Evolutionary conservation across 257 asterid species (phyloP), one percentile per base, ranked within the genome.

Genomic region (Schizonepeta tenuifolia): DNA sequence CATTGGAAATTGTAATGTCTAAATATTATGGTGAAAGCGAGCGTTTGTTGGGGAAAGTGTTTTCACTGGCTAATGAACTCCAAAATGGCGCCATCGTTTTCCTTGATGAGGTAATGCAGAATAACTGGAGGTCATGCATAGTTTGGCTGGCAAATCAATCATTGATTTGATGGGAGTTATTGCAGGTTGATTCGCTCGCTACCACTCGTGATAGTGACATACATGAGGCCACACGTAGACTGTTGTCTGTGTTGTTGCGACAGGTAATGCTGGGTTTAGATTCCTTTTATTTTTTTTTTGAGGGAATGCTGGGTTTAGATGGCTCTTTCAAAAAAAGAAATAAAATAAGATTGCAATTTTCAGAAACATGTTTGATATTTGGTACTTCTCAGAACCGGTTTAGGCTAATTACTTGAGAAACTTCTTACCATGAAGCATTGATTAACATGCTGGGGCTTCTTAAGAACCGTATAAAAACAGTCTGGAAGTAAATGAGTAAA

Each of bases 11-110:
- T 64, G 88, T 95, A 61, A 77, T 92, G 98, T 95, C 98, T 46
- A 95, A 95, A 72, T 95, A 83, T 77, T 95, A 88, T 58, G 99
- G 98, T 40, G 97, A 94, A 87, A 94, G 98, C 63, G 98, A 94
- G 75, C 96, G 96, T 55, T 76, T 91, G 79, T 56, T 95, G 80
- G 97, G 98, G 20, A 91, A 91, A 83, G 97, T 88, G 53, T 95
- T 95, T 82, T 86, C 97, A 22, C 95, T 91, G 51, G 96, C 98
- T 67, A 90, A 95, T 80, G 96, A 87, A 67, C 81, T 95, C 67
- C 84, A 87, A 41, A 84, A 84, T 50, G 99, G 99, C 46, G 96
- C 96, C 51, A 86, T 95, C 35, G 63, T 95, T 72, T 95, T 95
- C 81, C 88, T 95, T 21, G 99, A 95, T 71, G 99, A 95, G 98